Percentiles rank a stretch among this genome's conserved stretches.
These are phyloP conservation scores for Neofusicoccum ribis DNA, from an alignment of 2,329 filamentous ascomycete species.

Conservation along the genomic window DNA sequence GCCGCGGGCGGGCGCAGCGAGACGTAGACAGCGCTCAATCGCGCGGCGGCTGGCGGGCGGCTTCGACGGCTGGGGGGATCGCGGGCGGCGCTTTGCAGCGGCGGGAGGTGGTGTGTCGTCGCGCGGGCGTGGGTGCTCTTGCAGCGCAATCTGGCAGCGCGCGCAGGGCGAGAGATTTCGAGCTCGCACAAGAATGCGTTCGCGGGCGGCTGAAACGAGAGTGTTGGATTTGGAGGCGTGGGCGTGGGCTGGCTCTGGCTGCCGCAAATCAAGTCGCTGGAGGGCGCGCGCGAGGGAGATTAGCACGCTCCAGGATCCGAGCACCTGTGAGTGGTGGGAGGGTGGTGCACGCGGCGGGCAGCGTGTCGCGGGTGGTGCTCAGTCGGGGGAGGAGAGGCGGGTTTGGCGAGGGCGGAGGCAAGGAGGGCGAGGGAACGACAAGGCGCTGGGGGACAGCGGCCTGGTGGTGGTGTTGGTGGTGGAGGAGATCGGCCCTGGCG, in stretches of 20 bases:
- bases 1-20: not conserved
- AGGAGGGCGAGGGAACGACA: conserved; percentile 16
- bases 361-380: not conserved
- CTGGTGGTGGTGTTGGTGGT: conserved; percentile 11
- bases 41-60: not conserved
- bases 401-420: conserved; percentile 12
- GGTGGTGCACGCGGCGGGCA: conserved; percentile 15
- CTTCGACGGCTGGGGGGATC: not conserved
- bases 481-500: conserved; percentile 15
- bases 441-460: conserved; percentile 7
- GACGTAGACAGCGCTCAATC: conserved; percentile 6
- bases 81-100: not conserved
- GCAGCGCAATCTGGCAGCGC: conserved; percentile 6
- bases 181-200: conserved; percentile 18
- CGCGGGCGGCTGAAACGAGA: conserved; percentile 17
- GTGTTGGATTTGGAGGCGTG: conserved; percentile 14
- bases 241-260: conserved; percentile 12
- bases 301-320: conserved; percentile 17
- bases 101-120: conserved; percentile 4
- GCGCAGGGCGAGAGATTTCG: conserved; percentile 10
- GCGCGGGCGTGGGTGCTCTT: not conserved
- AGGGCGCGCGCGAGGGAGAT: conserved; percentile 18
- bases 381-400: conserved; percentile 11
- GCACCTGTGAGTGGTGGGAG: not conserved
- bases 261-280: conserved; percentile 17